Base-by-base conservation (phyloP, 495 filamentous ascomycete genomes). In the Penicilliopsis zonata region DNA sequence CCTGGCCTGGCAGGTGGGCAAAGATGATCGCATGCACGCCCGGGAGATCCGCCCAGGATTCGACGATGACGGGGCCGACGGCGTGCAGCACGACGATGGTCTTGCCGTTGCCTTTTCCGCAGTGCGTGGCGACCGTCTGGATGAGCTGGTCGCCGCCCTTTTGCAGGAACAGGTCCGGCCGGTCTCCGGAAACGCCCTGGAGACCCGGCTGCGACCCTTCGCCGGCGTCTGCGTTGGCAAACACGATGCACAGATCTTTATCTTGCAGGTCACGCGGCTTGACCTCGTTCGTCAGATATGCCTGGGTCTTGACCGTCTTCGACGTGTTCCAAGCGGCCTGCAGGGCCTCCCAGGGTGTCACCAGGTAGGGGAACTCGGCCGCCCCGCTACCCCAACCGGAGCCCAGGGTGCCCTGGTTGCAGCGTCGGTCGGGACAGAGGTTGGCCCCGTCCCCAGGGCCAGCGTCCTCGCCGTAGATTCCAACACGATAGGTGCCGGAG, bases 331-430 rank as follows among this genome's bases (percentile, higher is more conserved):
- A 84, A 2, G 72, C 64, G 7, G 53, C 44, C 28, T 68, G 56
- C 5, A 94, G 55, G 9, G 80, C 80, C 17, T 80, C 68, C 20
- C 72, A 52, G 1, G 86, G 86, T 2, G 74, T 65, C 13, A 86
- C 55, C 0, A 94, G 64, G 46, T 88, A 87, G 0, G 87, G 81
- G 36, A 86, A 92, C 27, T 94, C 79, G 16, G 85, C 88, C 2
- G 84, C 73, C 3, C 87, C 88, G 29, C 80, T 86, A 18, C 88
- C 88, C 88, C 88, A 96, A 15, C 88, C 88, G 1, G 74, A 77
- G 0, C 67, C 84, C 13, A 96, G 55, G 1, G 87, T 94, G 6
- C 86, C 87, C 37, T 79, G 70, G 38, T 92, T 93, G 50, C 82
- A 88, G 19, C 64, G 72, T 20, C 81, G 70, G 49, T 94, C 86